Evolutionary conservation across 805 yeast species (phyloP).

Genomic region (Ogataea philodendri): DNA sequence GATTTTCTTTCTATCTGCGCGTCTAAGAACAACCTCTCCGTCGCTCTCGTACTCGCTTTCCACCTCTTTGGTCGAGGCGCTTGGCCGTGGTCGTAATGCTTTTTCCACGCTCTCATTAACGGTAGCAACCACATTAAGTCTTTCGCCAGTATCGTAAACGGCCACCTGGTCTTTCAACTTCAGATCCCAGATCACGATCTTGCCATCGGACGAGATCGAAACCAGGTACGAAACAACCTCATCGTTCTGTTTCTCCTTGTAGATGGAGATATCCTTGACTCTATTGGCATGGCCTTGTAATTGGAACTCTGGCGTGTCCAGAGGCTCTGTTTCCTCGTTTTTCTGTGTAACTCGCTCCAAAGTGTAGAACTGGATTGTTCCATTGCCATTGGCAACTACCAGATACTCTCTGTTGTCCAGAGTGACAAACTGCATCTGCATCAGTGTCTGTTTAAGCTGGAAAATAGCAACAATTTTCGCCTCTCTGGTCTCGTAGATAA

Average conservation of each 20-base stretch:
- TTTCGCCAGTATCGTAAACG: conserved; percentile 85
- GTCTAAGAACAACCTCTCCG: conserved; percentile 60
- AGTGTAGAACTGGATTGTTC: conserved; percentile 59
- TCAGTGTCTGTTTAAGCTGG: conserved; percentile 53
- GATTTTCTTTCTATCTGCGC: conserved; percentile 49
- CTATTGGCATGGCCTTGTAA: conserved; percentile 82
- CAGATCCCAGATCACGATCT: conserved; percentile 86
- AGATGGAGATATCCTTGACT: conserved; percentile 72
- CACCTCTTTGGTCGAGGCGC: conserved; percentile 37
- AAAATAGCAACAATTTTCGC: conserved; percentile 58
- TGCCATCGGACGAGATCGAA: conserved; percentile 91
- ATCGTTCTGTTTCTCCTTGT: conserved; percentile 36
- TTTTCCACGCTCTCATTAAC: conserved; percentile 79
- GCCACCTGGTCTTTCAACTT: conserved; percentile 73
- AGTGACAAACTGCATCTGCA: conserved; percentile 57
- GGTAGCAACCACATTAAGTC: conserved; percentile 80
- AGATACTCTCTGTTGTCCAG: conserved; percentile 53
- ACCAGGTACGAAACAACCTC: conserved; percentile 48
- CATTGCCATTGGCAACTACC: conserved; percentile 69
- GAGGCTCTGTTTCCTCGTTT: conserved; percentile 20
- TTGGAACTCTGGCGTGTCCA: conserved; percentile 49
- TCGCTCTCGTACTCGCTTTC: conserved; percentile 78
- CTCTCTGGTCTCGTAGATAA: conserved; percentile 61
- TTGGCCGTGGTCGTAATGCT: conserved; percentile 49
- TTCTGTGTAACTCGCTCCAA: conserved; percentile 21